phyloP scores from a whole-genome alignment of 2,329 filamentous ascomycete species.

The Graphilbum ipis-grandicollis region DNA sequence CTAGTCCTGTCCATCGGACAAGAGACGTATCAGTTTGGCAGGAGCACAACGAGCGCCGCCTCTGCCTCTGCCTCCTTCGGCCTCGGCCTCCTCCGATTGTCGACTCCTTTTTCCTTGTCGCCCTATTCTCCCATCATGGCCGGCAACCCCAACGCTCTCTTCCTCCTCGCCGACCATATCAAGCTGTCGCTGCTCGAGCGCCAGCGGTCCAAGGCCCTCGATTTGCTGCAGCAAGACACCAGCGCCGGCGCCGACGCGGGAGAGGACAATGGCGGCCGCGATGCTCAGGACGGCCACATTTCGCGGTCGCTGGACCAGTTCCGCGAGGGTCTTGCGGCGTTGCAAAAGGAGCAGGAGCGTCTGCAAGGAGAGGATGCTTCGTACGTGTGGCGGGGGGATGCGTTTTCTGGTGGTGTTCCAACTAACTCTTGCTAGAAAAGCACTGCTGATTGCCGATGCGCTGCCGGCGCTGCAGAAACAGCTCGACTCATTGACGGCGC shows the following conservation, averaged over 20 bases:
- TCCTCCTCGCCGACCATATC: slow-evolving; percentile 88
- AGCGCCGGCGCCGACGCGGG: not conserved
- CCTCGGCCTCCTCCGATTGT: too few relatives aligned
- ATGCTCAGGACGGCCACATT: slow-evolving; percentile 76
- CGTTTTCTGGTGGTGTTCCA: too few relatives aligned
- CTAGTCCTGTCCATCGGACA: too few relatives aligned
- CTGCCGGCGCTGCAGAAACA: slow-evolving; percentile 55
- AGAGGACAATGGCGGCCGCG: slow-evolving; percentile 13
- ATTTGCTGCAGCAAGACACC: slow-evolving; percentile 44
- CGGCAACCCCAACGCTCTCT: slow-evolving; percentile 60
- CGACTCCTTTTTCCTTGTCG: not conserved
- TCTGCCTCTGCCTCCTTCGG: too few relatives aligned
- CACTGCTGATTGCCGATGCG: slow-evolving; percentile 40
- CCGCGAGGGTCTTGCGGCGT: slow-evolving; percentile 55
- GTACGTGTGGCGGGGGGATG: slow-evolving; percentile 28
- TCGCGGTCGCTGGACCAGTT: slow-evolving; percentile 77
- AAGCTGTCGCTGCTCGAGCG: slow-evolving; percentile 89
- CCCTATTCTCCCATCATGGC: slow-evolving; percentile 24
- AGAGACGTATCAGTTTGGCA: too few relatives aligned
- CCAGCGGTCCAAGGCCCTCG: slow-evolving; percentile 66
- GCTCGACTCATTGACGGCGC: slow-evolving; percentile 56
- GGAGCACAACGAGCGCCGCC: too few relatives aligned
- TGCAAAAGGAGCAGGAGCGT: slow-evolving; percentile 47
- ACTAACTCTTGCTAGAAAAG: slow-evolving; percentile 20
- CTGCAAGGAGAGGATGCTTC: slow-evolving; percentile 46